These are phyloP conservation scores for Paramecium tetraurelia DNA, from an alignment of 73 alveolate species.

Conservation along the genomic window DNA sequence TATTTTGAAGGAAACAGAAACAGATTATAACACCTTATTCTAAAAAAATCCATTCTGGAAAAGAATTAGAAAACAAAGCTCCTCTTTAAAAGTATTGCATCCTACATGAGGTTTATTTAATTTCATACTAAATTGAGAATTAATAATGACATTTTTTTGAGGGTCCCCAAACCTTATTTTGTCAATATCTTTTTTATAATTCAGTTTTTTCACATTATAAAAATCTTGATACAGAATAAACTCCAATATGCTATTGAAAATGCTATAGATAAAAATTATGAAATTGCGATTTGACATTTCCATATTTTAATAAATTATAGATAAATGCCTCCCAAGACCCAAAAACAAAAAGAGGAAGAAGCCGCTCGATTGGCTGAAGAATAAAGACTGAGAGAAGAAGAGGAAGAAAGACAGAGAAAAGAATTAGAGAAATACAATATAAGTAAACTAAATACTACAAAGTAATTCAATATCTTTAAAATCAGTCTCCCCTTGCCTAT, in stretches of 20 bases:
- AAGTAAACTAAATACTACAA: not conserved
- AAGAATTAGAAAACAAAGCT: not conserved
- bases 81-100: not conserved
- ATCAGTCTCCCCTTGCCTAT: not conserved
- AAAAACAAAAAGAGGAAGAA: constrained; percentile 26
- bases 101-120: not conserved
- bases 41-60: not conserved
- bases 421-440: not conserved
- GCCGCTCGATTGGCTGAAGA: constrained; percentile 24
- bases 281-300: not conserved
- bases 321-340: constrained; percentile 34
- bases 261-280: not conserved
- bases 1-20: not conserved
- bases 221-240: not conserved
- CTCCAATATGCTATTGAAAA: not conserved
- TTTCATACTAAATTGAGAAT: not conserved
- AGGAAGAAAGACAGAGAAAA: not conserved
- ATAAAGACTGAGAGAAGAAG: constrained; percentile 8
- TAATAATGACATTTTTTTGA: not conserved
- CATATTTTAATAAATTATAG: not conserved
- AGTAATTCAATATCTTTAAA: not conserved
- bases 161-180: not conserved
- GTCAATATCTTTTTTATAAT: not conserved
- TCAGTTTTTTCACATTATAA: not conserved
- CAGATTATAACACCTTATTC: not conserved